Evolutionary conservation across 2,329 filamentous ascomycete genomes (phyloP).

Genomic region (Fusarium oxysporum): DNA sequence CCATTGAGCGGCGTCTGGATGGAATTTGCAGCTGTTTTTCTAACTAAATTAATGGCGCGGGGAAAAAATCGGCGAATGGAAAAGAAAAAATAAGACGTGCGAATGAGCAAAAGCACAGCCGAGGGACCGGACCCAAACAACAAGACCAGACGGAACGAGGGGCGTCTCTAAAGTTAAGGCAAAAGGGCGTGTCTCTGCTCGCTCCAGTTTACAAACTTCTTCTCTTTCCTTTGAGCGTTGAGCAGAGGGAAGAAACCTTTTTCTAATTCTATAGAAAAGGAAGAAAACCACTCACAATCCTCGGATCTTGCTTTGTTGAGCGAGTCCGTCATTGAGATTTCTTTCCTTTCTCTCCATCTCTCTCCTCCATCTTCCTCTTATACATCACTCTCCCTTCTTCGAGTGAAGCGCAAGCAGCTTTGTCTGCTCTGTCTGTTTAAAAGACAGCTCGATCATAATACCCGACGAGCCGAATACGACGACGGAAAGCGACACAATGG

Average conservation of each 20-base stretch:
- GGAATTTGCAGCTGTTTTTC: slow-evolving; percentile 29
- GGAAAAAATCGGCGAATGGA: slow-evolving; percentile 45
- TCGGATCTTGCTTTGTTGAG: slow-evolving; percentile 40
- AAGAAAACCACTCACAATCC: slow-evolving; percentile 39
- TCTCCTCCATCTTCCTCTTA: slow-evolving; percentile 9
- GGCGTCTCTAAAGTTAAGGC: slow-evolving; percentile 22
- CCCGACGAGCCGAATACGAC: slow-evolving; percentile 39
- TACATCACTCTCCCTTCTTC: slow-evolving; percentile 40
- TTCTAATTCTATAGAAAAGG: slow-evolving; percentile 40
- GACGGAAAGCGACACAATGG: slow-evolving; percentile 53
- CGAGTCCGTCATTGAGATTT: slow-evolving; percentile 39
- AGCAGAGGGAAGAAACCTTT: slow-evolving; percentile 46
- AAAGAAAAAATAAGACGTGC: slow-evolving; percentile 38
- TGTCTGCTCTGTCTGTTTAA: slow-evolving; percentile 34
- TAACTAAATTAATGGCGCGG: slow-evolving; percentile 38
- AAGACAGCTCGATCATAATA: slow-evolving; percentile 30
- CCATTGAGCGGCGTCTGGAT: slow-evolving; percentile 34
- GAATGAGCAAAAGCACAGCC: slow-evolving; percentile 36
- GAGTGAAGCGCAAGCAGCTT: slow-evolving; percentile 36
- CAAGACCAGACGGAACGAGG: slow-evolving; percentile 24
- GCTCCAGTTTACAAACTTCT: slow-evolving; percentile 40
- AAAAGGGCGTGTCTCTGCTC: slow-evolving; percentile 33
- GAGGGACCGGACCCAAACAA: slow-evolving; percentile 32
- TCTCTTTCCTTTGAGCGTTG: slow-evolving; percentile 35
- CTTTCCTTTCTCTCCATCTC: slow-evolving; percentile 30